phyloP scores from a whole-genome alignment of 2,329 filamentous ascomycete species.

The Aspergillus eucalypticola region DNA sequence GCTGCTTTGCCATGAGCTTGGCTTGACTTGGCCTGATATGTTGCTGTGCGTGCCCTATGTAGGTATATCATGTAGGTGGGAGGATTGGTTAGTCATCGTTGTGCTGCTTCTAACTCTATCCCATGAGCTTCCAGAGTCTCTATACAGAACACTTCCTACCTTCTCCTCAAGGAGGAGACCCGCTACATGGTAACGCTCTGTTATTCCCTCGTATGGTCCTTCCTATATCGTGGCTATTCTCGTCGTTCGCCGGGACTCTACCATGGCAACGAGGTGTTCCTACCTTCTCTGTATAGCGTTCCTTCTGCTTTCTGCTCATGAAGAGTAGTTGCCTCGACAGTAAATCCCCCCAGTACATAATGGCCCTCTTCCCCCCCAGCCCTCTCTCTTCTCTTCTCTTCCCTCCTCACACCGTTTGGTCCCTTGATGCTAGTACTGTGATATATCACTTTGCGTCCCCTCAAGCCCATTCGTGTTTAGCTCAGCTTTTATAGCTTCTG shows the following conservation, averaged over 20 bases:
- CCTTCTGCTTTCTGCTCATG: not conserved
- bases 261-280: not conserved
- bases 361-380: constrained; percentile 3
- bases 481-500: constrained; percentile 9
- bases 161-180: too few relatives aligned
- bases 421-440: constrained; percentile 23
- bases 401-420: constrained; percentile 15
- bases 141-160: too few relatives aligned
- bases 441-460: constrained; percentile 16
- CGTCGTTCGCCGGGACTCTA: not conserved
- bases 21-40: too few relatives aligned
- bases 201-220: not conserved
- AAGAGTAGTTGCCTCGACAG: not conserved
- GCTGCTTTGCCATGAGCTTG: too few relatives aligned
- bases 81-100: too few relatives aligned
- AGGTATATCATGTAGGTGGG: too few relatives aligned
- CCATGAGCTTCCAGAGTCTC: too few relatives aligned
- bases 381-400: constrained; percentile 13
- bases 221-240: not conserved
- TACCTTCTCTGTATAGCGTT: not conserved
- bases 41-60: too few relatives aligned
- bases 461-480: constrained; percentile 18
- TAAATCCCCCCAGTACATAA: not conserved
- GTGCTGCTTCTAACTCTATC: too few relatives aligned
- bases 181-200: not conserved